Evolutionary conservation across 805 yeast genomes (phyloP).

Genomic region (Vanderwaltozyma tropicalis): DNA sequence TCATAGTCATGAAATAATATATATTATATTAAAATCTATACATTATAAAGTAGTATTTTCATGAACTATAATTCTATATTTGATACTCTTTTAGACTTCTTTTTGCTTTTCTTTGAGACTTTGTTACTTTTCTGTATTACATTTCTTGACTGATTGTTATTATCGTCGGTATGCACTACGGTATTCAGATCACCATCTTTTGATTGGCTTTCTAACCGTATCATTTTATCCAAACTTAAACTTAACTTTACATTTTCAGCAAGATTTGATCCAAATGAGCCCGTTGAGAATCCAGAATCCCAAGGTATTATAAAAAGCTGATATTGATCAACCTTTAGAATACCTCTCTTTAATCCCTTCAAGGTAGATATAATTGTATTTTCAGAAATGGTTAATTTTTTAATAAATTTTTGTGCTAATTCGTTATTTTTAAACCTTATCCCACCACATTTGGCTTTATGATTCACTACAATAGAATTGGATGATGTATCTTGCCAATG

Average conservation of each 20-base stretch:
- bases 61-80: slow-evolving; percentile 4
- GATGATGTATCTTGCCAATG: slow-evolving; percentile 17
- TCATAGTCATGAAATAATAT: too few species aligned
- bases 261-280: slow-evolving; percentile 16
- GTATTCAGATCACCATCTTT: too few species aligned
- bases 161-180: slow-evolving; percentile 1
- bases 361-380: slow-evolving; percentile 3
- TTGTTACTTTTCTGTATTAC: slow-evolving; percentile 4
- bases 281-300: slow-evolving; percentile 13
- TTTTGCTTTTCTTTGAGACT: slow-evolving; percentile 14
- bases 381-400: slow-evolving; percentile 2
- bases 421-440: slow-evolving; percentile 13
- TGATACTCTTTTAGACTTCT: slow-evolving; percentile 4
- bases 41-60: too few species aligned
- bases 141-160: slow-evolving; percentile 3
- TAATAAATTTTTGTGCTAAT: slow-evolving; percentile 8
- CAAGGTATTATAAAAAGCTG: slow-evolving; percentile 16
- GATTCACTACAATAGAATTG: slow-evolving; percentile 15
- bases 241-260: slow-evolving; percentile 17
- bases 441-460: slow-evolving; percentile 21
- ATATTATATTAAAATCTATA: too few species aligned
- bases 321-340: slow-evolving; percentile 13
- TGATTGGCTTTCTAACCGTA: slow-evolving; percentile 5
- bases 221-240: slow-evolving; percentile 10
- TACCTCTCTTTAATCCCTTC: slow-evolving; percentile 11